Percentiles rank a stretch among this genome's conserved stretches.
Evolutionary conservation across 352 stramenopile species (phyloP).

Genomic region (Pythium periplocum): DNA sequence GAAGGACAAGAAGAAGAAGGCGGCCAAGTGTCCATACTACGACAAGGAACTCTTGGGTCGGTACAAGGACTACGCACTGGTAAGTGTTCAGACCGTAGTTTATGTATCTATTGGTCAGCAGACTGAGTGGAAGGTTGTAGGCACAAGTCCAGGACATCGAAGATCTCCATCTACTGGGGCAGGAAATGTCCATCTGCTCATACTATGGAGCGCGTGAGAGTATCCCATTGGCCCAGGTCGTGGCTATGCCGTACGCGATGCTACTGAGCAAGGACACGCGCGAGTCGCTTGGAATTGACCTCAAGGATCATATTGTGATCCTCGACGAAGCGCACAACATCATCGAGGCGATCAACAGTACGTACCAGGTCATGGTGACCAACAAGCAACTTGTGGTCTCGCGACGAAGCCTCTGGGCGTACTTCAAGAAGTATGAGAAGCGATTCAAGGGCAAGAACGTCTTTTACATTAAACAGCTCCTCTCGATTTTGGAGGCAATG

Average conservation of each 20-base stretch:
- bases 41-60: conserved; percentile 63
- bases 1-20: conserved; percentile 37
- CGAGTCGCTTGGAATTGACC: conserved; percentile 82
- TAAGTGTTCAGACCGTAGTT: conserved; percentile 21
- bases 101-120: not conserved
- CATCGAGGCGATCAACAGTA: conserved; percentile 93
- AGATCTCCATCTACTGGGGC: conserved; percentile 89
- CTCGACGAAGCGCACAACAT: conserved; percentile 99
- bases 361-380: conserved; percentile 76
- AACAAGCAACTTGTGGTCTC: conserved; percentile 74
- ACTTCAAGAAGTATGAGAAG: conserved; percentile 87
- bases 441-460: conserved; percentile 80
- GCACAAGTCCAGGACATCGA: conserved; percentile 93
- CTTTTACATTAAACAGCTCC: conserved; percentile 89
- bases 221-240: conserved; percentile 84
- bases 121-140: conserved; percentile 15
- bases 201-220: conserved; percentile 96
- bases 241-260: conserved; percentile 92
- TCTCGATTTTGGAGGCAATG: conserved; percentile 68
- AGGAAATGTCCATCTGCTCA: conserved; percentile 90
- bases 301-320: conserved; percentile 92
- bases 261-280: conserved; percentile 89
- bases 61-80: conserved; percentile 77
- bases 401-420: conserved; percentile 72
- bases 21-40: conserved; percentile 76